These are phyloP conservation scores for Oxytropis ochrocephala DNA, from an alignment of 306 rosid genomes.

Conservation along the genomic window DNA sequence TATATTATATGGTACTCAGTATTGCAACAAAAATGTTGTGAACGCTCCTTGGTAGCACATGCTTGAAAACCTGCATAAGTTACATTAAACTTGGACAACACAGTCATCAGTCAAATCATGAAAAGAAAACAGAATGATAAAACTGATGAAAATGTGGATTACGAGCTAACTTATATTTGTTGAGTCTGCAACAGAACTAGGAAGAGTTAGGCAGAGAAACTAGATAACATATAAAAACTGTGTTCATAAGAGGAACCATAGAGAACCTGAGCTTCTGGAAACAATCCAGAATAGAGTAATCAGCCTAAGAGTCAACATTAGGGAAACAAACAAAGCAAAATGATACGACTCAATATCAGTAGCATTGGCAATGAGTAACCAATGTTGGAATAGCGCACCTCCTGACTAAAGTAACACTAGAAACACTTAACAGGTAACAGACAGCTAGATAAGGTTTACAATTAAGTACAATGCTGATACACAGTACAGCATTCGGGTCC, in stretches of 20 bases:
- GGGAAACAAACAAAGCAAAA: conserved; percentile 10
- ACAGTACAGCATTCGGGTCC: conserved; percentile 14
- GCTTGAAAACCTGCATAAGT: conserved; percentile 55
- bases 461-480: conserved; percentile 11
- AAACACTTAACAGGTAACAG: conserved; percentile 6
- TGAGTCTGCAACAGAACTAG: conserved; percentile 36
- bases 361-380: background rate
- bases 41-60: conserved; percentile 33
- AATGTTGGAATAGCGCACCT: background rate
- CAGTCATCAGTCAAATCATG: conserved; percentile 15
- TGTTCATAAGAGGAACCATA: background rate
- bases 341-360: conserved; percentile 12
- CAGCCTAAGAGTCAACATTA: background rate
- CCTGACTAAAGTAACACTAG: conserved; percentile 5
- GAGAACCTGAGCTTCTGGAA: conserved; percentile 5
- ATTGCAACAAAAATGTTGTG: conserved; percentile 18
- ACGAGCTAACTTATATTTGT: conserved; percentile 11
- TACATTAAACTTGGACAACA: conserved; percentile 27
- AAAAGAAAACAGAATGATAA: conserved; percentile 10
- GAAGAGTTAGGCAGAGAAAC: conserved; percentile 16
- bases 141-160: background rate
- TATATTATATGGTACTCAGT: background rate
- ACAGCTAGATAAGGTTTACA: conserved; percentile 15
- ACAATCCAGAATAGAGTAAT: background rate
- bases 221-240: background rate